A percentile compares a stretch with the other conserved stretches of the same genome.
Evolutionary conservation across 2,329 filamentous ascomycete species (phyloP).

Genomic region (Aspergillus fructus): DNA sequence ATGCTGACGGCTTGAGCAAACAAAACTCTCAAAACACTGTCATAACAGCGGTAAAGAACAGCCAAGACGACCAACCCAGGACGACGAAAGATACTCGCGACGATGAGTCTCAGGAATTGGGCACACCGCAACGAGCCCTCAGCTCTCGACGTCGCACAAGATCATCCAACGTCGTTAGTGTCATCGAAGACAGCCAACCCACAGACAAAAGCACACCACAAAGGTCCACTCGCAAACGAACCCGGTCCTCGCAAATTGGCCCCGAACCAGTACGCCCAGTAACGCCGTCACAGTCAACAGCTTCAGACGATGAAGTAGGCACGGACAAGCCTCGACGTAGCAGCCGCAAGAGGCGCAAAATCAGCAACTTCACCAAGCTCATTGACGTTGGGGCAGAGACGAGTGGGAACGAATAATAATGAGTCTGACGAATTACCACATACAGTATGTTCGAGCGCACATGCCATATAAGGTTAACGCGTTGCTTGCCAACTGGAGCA

Average conservation of each 20-base stretch:
- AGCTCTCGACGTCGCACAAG: slow-evolving; percentile 12
- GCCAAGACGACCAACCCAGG: slow-evolving; percentile 1
- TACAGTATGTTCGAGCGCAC: no score
- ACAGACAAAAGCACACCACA: background rate
- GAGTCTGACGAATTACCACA: no score
- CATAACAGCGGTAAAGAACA: background rate
- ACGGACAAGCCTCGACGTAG: slow-evolving; percentile 18
- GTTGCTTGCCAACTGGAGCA: background rate
- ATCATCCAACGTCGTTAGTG: background rate
- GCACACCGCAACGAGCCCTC: background rate
- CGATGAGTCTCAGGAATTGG: background rate
- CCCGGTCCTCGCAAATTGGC: slow-evolving; percentile 1
- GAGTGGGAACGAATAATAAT: slow-evolving; percentile 19
- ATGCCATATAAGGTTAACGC: background rate
- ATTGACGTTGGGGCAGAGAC: slow-evolving; percentile 29
- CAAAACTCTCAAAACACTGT: background rate
- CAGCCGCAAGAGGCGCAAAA: slow-evolving; percentile 28
- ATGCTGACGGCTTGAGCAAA: background rate
- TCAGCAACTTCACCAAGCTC: slow-evolving; percentile 31
- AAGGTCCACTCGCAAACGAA: slow-evolving; percentile 9
- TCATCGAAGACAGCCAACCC: background rate
- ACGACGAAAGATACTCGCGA: slow-evolving; percentile 2
- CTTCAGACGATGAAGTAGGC: background rate
- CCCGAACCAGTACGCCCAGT: background rate
- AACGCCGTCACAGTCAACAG: slow-evolving; percentile 2